These are phyloP conservation scores for Neofusicoccum sp. DNA, from an alignment of 2,329 filamentous ascomycete species.

Conservation along the genomic window DNA sequence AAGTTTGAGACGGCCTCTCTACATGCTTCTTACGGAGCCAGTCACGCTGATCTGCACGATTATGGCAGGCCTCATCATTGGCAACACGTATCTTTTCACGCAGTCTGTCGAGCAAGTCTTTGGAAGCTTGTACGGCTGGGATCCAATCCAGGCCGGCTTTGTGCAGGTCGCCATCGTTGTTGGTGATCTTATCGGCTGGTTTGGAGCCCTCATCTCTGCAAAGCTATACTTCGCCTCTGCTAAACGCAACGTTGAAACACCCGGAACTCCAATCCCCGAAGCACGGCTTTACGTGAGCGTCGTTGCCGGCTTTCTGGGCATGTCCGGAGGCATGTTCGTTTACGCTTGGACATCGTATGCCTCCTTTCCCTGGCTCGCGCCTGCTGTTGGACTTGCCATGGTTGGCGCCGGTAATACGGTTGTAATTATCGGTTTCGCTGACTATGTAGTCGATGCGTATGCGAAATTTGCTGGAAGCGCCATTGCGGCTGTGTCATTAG, in stretches of 20 bases:
- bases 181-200: conserved; percentile 48
- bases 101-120: conserved; percentile 52
- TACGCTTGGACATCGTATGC: conserved; percentile 55
- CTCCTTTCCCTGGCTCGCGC: conserved; percentile 50
- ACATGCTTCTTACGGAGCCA: conserved; percentile 53
- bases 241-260: conserved; percentile 12
- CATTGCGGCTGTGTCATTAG: conserved; percentile 51
- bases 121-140: conserved; percentile 43
- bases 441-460: conserved; percentile 56
- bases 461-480: conserved; percentile 53
- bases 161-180: conserved; percentile 50
- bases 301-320: conserved; percentile 48
- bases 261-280: conserved; percentile 37
- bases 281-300: conserved; percentile 49
- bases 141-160: conserved; percentile 47
- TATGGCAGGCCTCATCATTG: conserved; percentile 52
- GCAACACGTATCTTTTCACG: conserved; percentile 54
- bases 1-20: conserved; percentile 33
- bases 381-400: conserved; percentile 50
- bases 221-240: conserved; percentile 47
- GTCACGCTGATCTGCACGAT: conserved; percentile 53
- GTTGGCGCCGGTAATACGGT: conserved; percentile 54
- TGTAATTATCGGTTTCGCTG: conserved; percentile 49
- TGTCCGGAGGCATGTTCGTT: conserved; percentile 53
- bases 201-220: conserved; percentile 40